Percentiles rank a stretch among this genome's conserved stretches.
Evolutionary conservation across 257 asterid species (phyloP).

Genomic region (Agastache rugosa): DNA sequence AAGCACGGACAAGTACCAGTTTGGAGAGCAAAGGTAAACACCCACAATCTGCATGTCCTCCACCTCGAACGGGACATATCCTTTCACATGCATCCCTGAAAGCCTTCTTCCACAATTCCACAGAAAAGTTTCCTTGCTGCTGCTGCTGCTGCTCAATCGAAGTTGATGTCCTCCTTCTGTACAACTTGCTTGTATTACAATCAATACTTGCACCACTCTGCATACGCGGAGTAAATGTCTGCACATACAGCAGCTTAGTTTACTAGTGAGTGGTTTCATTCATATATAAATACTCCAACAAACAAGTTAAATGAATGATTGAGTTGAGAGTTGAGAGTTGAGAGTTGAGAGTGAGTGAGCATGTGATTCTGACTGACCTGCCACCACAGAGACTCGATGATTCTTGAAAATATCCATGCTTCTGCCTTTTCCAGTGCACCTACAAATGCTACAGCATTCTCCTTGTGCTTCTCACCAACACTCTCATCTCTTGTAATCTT

Average conservation of each 20-base stretch:
- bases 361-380: conserved; percentile 42
- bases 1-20: conserved; percentile 53
- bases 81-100: conserved; percentile 82
- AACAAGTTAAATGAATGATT: not conserved
- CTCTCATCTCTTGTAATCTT: not conserved
- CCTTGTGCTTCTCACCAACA: conserved; percentile 67
- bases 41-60: conserved; percentile 82
- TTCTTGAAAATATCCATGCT: conserved; percentile 77
- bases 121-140: conserved; percentile 57
- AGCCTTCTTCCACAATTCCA: conserved; percentile 87
- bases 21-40: conserved; percentile 77
- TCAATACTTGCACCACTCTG: conserved; percentile 63
- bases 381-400: conserved; percentile 92
- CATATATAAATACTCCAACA: not conserved
- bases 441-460: conserved; percentile 46
- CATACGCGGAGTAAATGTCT: conserved; percentile 89
- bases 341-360: no score
- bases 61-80: conserved; percentile 92
- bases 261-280: conserved; percentile 12
- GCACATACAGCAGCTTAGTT: conserved; percentile 19
- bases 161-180: not conserved
- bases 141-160: conserved; percentile 45
- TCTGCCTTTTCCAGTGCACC: conserved; percentile 74
- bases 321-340: no score
- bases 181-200: conserved; percentile 43